These are phyloP conservation scores for Durio zibethinus DNA, from an alignment of 345 rosid species.

Conservation along the genomic window DNA sequence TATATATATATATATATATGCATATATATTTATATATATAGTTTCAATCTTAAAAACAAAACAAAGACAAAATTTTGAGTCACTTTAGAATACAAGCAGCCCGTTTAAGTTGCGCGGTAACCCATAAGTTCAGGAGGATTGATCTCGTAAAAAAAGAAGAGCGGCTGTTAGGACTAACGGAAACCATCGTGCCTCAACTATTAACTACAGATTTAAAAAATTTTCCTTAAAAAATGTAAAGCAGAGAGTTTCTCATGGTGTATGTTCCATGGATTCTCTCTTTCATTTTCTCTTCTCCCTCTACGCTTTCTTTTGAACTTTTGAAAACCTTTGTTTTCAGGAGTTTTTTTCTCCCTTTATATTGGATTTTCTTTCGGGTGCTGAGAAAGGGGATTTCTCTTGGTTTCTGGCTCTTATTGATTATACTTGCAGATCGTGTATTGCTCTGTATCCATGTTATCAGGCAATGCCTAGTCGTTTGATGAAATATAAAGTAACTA, in stretches of 20 bases:
- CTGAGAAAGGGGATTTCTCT: neutral
- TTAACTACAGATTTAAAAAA: neutral
- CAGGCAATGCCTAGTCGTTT: neutral
- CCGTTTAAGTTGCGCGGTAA: constrained; percentile 48
- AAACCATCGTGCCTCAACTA: too few relatives aligned
- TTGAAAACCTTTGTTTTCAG: neutral
- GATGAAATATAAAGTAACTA: neutral
- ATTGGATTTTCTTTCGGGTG: neutral
- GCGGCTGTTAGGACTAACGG: constrained; percentile 13
- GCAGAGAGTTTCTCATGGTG: neutral
- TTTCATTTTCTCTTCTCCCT: constrained; percentile 16
- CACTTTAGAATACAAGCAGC: neutral
- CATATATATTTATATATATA: too few relatives aligned
- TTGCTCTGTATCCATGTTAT: neutral
- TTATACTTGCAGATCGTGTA: neutral
- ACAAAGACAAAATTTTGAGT: too few relatives aligned
- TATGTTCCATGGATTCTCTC: neutral
- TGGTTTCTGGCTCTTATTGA: neutral
- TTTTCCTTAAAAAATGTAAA: constrained; percentile 16
- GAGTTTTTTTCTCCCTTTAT: neutral
- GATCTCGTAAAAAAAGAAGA: neutral
- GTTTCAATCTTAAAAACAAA: too few relatives aligned
- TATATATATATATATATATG: too few relatives aligned
- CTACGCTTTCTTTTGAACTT: constrained; percentile 3
- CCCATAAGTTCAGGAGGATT: constrained; percentile 42